Percentiles rank a stretch among this genome's conserved stretches.
These are phyloP conservation scores for Mortierella sp. DNA, from an alignment of 371 early-diverging fungal species.

Conservation along the genomic window DNA sequence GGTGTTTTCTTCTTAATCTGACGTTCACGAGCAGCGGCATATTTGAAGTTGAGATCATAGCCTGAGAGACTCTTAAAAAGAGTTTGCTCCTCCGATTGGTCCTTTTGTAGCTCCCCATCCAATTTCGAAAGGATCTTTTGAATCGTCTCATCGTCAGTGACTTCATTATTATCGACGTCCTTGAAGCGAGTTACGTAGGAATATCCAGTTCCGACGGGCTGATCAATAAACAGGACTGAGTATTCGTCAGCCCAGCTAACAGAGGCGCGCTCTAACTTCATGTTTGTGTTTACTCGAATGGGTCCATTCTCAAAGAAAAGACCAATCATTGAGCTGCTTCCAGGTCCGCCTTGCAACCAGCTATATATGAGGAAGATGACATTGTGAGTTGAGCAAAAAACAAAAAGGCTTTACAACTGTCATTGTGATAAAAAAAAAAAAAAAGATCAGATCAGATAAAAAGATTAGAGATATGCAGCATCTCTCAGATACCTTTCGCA, in stretches of 20 bases:
- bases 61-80: constrained; percentile 14
- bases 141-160: constrained; percentile 9
- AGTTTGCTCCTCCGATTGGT: constrained; percentile 36
- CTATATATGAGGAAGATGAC: too few species aligned
- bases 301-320: constrained; percentile 71
- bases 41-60: constrained; percentile 9
- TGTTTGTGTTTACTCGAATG: constrained; percentile 44
- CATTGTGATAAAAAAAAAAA: too few species aligned
- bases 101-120: constrained; percentile 18
- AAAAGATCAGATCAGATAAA: neutral
- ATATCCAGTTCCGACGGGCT: constrained; percentile 77
- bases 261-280: constrained; percentile 51
- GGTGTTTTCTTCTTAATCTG: constrained; percentile 8
- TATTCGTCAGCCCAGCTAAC: constrained; percentile 64
- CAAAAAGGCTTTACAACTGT: too few species aligned
- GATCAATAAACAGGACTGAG: constrained; percentile 74
- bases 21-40: neutral
- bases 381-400: too few species aligned
- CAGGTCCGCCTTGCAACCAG: constrained; percentile 78
- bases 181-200: constrained; percentile 40
- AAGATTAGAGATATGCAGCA: neutral
- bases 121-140: constrained; percentile 1
- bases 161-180: constrained; percentile 6
- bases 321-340: constrained; percentile 72
- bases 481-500: neutral